phyloP scores from a whole-genome alignment of 2,329 filamentous ascomycete species.

The Penicillium sp. region DNA sequence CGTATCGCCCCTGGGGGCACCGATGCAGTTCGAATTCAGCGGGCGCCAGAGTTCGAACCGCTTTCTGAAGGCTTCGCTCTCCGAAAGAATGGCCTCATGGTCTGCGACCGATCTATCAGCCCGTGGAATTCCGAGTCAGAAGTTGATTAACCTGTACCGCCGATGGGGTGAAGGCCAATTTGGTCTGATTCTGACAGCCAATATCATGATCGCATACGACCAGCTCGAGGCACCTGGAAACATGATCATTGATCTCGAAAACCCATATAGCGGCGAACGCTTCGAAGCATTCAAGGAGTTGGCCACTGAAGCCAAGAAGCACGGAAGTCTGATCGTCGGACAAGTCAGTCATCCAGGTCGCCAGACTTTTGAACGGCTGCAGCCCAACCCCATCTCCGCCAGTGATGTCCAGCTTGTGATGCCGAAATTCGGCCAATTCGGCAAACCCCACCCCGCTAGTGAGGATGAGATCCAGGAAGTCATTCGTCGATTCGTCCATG shows the following conservation, averaged over 20 bases:
- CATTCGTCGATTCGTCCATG: slow-evolving; percentile 22
- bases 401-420: slow-evolving; percentile 21
- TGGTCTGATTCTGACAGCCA: slow-evolving; percentile 28
- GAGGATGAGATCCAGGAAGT: slow-evolving; percentile 20
- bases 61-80: slow-evolving; percentile 70
- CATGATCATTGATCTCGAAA: slow-evolving; percentile 26
- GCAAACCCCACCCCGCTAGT: slow-evolving; percentile 19
- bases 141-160: slow-evolving; percentile 58
- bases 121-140: slow-evolving; percentile 56
- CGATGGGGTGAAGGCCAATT: slow-evolving; percentile 6
- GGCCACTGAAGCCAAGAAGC: slow-evolving; percentile 22
- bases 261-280: slow-evolving; percentile 17
- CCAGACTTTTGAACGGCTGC: slow-evolving; percentile 25
- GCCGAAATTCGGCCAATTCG: slow-evolving; percentile 18
- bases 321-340: slow-evolving; percentile 23
- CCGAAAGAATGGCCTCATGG: slow-evolving; percentile 65
- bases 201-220: slow-evolving; percentile 29
- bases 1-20: slow-evolving; percentile 46
- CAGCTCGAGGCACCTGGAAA: slow-evolving; percentile 30
- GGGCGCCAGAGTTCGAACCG: slow-evolving; percentile 61
- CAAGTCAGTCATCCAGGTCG: slow-evolving; percentile 27
- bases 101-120: slow-evolving; percentile 53
- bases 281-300: slow-evolving; percentile 26
- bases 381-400: slow-evolving; percentile 24
- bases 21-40: slow-evolving; percentile 54